Base-by-base conservation (phyloP, 2,329 filamentous ascomycete genomes). In the Cadophora sp. region DNA sequence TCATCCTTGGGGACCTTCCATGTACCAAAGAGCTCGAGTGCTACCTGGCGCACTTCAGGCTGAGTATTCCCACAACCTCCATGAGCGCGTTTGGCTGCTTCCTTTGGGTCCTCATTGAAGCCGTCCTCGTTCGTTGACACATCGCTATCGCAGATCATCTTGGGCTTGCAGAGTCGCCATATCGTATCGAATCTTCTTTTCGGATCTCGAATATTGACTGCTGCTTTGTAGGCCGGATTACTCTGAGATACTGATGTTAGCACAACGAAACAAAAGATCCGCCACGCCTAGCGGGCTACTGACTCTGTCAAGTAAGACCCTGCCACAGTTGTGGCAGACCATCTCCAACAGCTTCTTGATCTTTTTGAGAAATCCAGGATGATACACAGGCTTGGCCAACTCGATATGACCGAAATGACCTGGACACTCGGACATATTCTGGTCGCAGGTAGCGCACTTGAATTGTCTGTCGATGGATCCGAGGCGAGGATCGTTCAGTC, bases 381-480 rank as follows among this genome's bases (percentile, higher is more conserved):
- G 96, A 81, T 92, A 99, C 76, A 99, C 96, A 66, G 97, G 96
- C 79, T 93, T 94, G 51, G 96, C 94, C 74, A 99, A 87, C 83
- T 99, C 97, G 76, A 99, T 99, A 82, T 99, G 97, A 72, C 96
- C 96, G 79, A 99, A 99, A 80, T 99, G 96, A 69, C 96, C 96
- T 68, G 96, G 95, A 80, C 96, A 99, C 79, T 97, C 93, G 72
- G 92, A 91, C 87, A 97, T 97, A 78, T 92, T 91, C 82, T 99
- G 94, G 73, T 94, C 92, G 82, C 96, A 99, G 60, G 97, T 98
- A 78, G 92, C 94, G 84, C 96, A 99, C 81, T 94, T 93, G 84
- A 93, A 97, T 79, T 94, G 92, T 73, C 96, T 91, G 80, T 99
- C 97, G 79, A 99, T 97, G 61, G 96, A 97, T 68, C 96, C 96